Percentiles rank a stretch among this genome's conserved stretches.
These are phyloP conservation scores for Colletotrichum sp. DNA, from an alignment of 2,329 filamentous ascomycete species.

Conservation along the genomic window DNA sequence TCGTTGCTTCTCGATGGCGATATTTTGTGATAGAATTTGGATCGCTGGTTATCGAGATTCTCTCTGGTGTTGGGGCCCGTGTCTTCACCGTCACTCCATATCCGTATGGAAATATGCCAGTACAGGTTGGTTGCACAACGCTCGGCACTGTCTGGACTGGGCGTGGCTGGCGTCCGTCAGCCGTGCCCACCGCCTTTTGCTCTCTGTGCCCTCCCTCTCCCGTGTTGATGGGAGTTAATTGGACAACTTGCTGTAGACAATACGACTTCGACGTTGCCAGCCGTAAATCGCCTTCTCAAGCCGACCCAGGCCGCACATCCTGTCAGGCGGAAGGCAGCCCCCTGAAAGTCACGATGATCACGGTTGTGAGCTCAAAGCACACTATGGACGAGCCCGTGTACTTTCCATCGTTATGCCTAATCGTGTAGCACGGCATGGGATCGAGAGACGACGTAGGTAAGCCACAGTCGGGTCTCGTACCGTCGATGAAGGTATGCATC, in stretches of 20 bases:
- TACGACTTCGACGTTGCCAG: neutral
- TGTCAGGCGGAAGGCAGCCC: neutral
- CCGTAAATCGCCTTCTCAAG: neutral
- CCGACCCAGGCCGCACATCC: neutral
- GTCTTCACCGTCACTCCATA: neutral
- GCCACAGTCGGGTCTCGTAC: neutral
- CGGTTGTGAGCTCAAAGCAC: neutral
- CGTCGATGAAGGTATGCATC: neutral
- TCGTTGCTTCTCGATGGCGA: neutral
- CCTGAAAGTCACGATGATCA: neutral
- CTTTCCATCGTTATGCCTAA: neutral
- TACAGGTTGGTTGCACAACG: neutral
- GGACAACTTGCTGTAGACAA: neutral
- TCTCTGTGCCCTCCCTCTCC: neutral
- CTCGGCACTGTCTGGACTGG: neutral
- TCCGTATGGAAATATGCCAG: neutral
- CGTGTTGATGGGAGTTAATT: neutral
- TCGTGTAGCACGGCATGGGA: neutral
- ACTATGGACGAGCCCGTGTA: neutral
- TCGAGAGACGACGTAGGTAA: neutral
- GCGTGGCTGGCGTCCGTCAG: neutral
- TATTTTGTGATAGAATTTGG: conserved; percentile 4
- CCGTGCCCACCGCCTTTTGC: conserved; percentile 1
- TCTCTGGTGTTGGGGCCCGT: neutral
- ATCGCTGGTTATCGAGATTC: conserved; percentile 12